Evolutionary conservation across 768 basidiomycete genomes (phyloP).

Genomic region (Leccinum ochraceum): DNA sequence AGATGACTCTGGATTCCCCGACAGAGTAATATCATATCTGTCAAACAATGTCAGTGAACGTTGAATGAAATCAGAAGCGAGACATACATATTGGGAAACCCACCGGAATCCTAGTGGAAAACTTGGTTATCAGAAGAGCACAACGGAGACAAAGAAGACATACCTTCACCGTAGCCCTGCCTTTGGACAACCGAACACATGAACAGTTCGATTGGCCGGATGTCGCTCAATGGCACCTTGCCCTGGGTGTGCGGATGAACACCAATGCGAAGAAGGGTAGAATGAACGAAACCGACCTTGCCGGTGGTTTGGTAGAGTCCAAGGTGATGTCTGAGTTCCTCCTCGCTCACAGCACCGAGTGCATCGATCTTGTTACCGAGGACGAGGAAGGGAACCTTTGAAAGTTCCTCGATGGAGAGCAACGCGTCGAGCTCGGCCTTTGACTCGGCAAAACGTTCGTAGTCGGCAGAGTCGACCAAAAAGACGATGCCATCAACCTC

Average conservation of each 20-base stretch:
- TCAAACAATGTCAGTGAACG: constrained; percentile 9
- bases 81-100: constrained; percentile 93
- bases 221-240: constrained; percentile 95
- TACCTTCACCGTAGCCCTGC: constrained; percentile 97
- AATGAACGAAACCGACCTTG: constrained; percentile 59
- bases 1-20: constrained; percentile 4
- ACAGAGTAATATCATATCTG: constrained; percentile 27
- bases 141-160: constrained; percentile 12
- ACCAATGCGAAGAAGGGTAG: neutral
- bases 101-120: constrained; percentile 76
- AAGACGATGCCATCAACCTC: constrained; percentile 99
- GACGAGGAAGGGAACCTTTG: constrained; percentile 96
- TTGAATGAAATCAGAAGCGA: neutral
- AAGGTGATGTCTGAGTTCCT: constrained; percentile 92
- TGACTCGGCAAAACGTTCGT: constrained; percentile 93
- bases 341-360: constrained; percentile 95
- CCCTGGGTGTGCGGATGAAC: constrained; percentile 54
- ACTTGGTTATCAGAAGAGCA: constrained; percentile 8
- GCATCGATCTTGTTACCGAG: constrained; percentile 99
- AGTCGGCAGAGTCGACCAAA: constrained; percentile 96
- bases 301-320: constrained; percentile 99
- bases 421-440: constrained; percentile 97
- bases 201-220: constrained; percentile 98
- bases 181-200: constrained; percentile 99
- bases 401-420: constrained; percentile 91